Evolutionary conservation across 768 basidiomycete species (phyloP).

Genomic region (Leccinum obscurum): DNA sequence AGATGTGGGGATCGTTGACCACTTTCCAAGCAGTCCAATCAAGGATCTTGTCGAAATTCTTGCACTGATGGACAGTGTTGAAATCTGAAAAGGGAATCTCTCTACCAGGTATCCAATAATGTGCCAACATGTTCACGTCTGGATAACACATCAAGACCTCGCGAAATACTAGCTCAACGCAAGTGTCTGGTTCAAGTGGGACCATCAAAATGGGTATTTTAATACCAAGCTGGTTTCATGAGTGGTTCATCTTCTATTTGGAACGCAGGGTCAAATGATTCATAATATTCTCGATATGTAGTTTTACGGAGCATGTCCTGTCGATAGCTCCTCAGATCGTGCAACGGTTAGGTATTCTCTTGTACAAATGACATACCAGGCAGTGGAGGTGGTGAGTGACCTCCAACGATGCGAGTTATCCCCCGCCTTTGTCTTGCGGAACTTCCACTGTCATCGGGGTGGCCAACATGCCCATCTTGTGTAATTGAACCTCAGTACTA

Average conservation of each 20-base stretch:
- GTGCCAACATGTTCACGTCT: slow-evolving; percentile 9
- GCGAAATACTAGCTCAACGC: slow-evolving; percentile 4
- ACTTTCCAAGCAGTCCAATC: slow-evolving; percentile 54
- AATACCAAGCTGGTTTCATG: slow-evolving; percentile 6
- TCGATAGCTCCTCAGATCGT: background rate
- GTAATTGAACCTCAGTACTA: background rate
- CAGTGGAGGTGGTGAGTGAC: slow-evolving; percentile 9
- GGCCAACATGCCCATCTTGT: background rate
- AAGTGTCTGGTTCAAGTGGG: slow-evolving; percentile 3
- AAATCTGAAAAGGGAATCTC: background rate
- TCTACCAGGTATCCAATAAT: slow-evolving; percentile 9
- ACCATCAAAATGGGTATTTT: too few relatives aligned
- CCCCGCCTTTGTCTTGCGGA: slow-evolving; percentile 7
- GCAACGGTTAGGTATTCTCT: background rate
- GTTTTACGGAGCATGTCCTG: slow-evolving; percentile 11
- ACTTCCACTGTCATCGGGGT: slow-evolving; percentile 2
- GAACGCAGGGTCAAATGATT: slow-evolving; percentile 1
- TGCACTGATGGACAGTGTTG: slow-evolving; percentile 37
- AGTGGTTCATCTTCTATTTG: slow-evolving; percentile 1
- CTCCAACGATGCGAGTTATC: slow-evolving; percentile 12
- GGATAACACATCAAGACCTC: slow-evolving; percentile 14
- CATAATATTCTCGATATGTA: slow-evolving; percentile 5
- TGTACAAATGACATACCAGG: background rate
- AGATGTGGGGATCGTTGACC: background rate
- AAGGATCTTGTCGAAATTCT: slow-evolving; percentile 83